Percentiles rank a stretch among this genome's conserved stretches.
Conservation (phyloP, 805 yeast species). For the Teunomyces barrocoloradensis region DNA sequence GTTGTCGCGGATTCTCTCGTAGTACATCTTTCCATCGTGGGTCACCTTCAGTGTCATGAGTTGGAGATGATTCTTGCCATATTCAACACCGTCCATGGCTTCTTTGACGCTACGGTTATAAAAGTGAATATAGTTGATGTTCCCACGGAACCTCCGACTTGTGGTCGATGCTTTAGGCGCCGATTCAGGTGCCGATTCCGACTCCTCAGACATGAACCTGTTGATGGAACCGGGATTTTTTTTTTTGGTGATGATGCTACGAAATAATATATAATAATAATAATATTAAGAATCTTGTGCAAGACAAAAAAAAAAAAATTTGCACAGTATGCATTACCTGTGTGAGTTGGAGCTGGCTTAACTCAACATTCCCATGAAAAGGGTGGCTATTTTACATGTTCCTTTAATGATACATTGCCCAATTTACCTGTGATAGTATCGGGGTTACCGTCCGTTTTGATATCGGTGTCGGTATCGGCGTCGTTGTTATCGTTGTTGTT, state of each 20-base stretch:
- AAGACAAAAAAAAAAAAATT: neutral
- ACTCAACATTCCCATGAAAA: neutral
- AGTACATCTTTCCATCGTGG: slow-evolving; percentile 13
- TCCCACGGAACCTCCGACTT: slow-evolving; percentile 23
- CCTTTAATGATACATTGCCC: slow-evolving; percentile 1
- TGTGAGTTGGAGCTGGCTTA: too few species aligned
- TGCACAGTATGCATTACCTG: too few species aligned
- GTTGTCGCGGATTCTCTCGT: slow-evolving; percentile 2
- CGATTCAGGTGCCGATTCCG: neutral
- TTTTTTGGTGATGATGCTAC: neutral
- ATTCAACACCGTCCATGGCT: slow-evolving; percentile 12
- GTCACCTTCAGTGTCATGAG: slow-evolving; percentile 9
- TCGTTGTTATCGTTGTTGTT: slow-evolving; percentile 9
- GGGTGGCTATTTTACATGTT: neutral
- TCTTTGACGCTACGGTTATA: slow-evolving; percentile 28
- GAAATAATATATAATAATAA: neutral
- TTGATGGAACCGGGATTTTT: neutral
- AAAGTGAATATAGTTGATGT: slow-evolving; percentile 23
- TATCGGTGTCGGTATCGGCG: too few species aligned
- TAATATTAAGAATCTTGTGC: neutral
- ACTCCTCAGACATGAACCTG: too few species aligned
- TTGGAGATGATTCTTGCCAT: neutral
- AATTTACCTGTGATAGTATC: slow-evolving; percentile 1
- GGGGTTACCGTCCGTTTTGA: neutral
- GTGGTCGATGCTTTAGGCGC: neutral